Evolutionary conservation across 2,329 filamentous ascomycete species (phyloP).

Genomic region (Penicillium sp.): DNA sequence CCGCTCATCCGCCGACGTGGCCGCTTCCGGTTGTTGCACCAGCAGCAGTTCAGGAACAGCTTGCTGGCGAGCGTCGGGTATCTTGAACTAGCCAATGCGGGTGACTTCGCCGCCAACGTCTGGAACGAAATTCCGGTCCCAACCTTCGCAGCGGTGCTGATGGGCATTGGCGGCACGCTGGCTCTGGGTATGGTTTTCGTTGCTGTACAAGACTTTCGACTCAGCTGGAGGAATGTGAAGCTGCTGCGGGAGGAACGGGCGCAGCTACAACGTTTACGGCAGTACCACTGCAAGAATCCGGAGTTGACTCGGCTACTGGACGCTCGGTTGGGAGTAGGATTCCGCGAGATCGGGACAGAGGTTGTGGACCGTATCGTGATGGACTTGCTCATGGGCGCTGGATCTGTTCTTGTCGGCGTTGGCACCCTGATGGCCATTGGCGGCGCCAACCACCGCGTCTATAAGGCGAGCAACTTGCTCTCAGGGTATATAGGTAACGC

Average conservation of each 20-base stretch:
- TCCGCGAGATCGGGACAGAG: constrained; percentile 53
- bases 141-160: constrained; percentile 48
- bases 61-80: constrained; percentile 48
- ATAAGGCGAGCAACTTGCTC: constrained; percentile 50
- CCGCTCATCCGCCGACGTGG: constrained; percentile 15
- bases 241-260: constrained; percentile 46
- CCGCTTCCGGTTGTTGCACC: constrained; percentile 20
- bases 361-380: constrained; percentile 52
- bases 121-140: constrained; percentile 56
- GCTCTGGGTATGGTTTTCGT: constrained; percentile 49
- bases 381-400: constrained; percentile 52
- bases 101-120: constrained; percentile 58
- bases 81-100: constrained; percentile 56
- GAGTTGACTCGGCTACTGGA: constrained; percentile 28
- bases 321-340: constrained; percentile 46
- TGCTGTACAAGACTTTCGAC: constrained; percentile 46
- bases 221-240: constrained; percentile 48
- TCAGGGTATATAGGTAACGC: constrained; percentile 57
- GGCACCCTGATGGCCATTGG: constrained; percentile 57
- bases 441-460: constrained; percentile 47
- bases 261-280: constrained; percentile 26
- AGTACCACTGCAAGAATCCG: constrained; percentile 20
- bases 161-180: constrained; percentile 53
- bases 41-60: constrained; percentile 35
- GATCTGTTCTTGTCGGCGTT: constrained; percentile 50